Conservation (phyloP, 148 eudicot species). For the Fagopyrum homotropicum region DNA sequence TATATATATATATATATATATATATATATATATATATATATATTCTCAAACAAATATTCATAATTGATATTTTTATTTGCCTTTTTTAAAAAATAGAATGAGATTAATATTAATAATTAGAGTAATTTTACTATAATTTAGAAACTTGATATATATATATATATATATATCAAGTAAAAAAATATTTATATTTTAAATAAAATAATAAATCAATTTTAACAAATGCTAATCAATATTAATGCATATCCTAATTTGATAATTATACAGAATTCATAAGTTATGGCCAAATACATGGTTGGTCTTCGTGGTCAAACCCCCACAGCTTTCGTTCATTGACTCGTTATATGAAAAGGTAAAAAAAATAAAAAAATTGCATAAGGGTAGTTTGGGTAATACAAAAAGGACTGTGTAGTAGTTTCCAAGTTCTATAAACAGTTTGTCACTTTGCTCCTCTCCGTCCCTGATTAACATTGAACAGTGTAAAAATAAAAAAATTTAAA, state of each 20-base stretch:
- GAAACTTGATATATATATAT: too few relatives aligned
- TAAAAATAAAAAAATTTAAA: background rate
- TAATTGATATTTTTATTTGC: too few relatives aligned
- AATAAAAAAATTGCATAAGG: background rate
- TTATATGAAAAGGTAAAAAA: background rate
- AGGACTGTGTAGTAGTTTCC: constrained; percentile 9
- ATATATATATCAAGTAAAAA: background rate
- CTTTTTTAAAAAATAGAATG: too few relatives aligned
- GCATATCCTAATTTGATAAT: background rate
- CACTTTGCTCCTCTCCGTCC: constrained; percentile 1
- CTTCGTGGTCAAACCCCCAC: background rate
- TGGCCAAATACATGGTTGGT: background rate
- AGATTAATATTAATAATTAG: too few relatives aligned
- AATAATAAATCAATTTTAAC: background rate
- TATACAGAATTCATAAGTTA: background rate
- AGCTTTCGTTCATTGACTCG: background rate
- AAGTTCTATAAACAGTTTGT: constrained; percentile 13
- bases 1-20: too few relatives aligned
- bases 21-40: too few relatives aligned
- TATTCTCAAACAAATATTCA: too few relatives aligned
- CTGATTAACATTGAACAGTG: background rate
- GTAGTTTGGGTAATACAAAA: background rate
- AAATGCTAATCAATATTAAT: background rate
- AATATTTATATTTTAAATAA: background rate
- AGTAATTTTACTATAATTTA: too few relatives aligned